Percentiles rank a stretch among this genome's conserved stretches.
Evolutionary conservation across 2,329 filamentous ascomycete species (phyloP).

Genomic region (Harringtonia aguacate): DNA sequence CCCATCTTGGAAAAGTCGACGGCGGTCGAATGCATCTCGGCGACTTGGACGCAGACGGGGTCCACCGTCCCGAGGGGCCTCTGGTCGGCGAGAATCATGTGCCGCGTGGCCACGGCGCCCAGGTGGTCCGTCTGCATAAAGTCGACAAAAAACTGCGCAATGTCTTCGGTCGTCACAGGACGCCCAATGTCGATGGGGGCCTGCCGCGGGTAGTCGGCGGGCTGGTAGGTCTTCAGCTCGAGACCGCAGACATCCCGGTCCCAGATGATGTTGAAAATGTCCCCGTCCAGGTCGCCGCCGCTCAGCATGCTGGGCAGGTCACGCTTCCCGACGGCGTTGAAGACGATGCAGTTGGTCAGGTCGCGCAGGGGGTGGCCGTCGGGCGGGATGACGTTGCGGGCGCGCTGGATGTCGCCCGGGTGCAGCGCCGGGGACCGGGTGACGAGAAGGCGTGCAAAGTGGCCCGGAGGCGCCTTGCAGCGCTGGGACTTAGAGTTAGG

Average conservation of each 20-base stretch:
- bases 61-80: conserved; percentile 37
- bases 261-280: conserved; percentile 72
- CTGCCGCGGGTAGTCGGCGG: conserved; percentile 61
- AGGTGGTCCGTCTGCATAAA: conserved; percentile 61
- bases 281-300: conserved; percentile 77
- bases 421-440: conserved; percentile 75
- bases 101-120: conserved; percentile 52
- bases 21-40: conserved; percentile 56
- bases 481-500: conserved; percentile 10
- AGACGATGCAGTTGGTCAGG: conserved; percentile 66
- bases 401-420: conserved; percentile 68
- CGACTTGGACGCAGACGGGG: conserved; percentile 40
- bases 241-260: conserved; percentile 37
- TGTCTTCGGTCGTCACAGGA: conserved; percentile 50
- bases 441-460: conserved; percentile 43
- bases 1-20: conserved; percentile 73
- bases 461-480: conserved; percentile 9
- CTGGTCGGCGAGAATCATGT: conserved; percentile 55
- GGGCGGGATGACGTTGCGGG: conserved; percentile 50
- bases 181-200: conserved; percentile 48
- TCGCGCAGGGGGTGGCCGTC: conserved; percentile 45
- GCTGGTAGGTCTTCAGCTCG: conserved; percentile 28
- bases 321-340: conserved; percentile 58
- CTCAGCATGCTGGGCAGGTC: conserved; percentile 71
- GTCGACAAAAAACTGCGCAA: conserved; percentile 70